Percentiles rank a stretch among this genome's conserved stretches.
Conservation (phyloP, 108 stramenopile species). For the Conticribra weissflogii region DNA sequence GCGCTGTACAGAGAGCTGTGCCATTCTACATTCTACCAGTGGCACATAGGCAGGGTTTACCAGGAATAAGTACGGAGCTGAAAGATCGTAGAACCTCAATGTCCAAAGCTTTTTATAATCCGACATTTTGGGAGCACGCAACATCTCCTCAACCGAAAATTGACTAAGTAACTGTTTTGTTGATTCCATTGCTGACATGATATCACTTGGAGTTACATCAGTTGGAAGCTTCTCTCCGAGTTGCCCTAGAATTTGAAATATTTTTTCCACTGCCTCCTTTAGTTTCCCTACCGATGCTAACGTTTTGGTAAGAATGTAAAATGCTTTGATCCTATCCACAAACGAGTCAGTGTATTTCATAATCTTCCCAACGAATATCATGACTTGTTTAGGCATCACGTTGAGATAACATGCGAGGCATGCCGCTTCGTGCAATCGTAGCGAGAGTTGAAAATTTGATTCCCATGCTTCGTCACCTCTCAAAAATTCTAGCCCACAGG, state of each 20-base stretch:
- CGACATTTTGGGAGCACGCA: not conserved
- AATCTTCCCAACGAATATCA: not conserved
- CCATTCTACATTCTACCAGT: not conserved
- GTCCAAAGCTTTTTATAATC: not conserved
- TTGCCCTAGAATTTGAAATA: not conserved
- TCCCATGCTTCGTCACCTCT: not conserved
- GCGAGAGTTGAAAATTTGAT: not conserved
- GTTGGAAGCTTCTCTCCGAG: not conserved
- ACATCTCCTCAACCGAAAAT: not conserved
- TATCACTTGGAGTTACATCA: not conserved
- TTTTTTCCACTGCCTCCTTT: not conserved
- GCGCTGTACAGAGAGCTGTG: not conserved
- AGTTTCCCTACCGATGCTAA: not conserved
- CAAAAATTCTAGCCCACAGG: not conserved
- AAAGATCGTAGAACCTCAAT: not conserved
- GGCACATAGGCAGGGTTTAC: not conserved
- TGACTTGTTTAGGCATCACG: not conserved
- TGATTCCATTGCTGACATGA: not conserved
- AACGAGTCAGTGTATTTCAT: not conserved
- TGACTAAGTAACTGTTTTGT: not conserved
- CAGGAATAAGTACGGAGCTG: not conserved
- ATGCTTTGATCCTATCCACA: not conserved
- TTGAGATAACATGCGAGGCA: constrained; percentile 3
- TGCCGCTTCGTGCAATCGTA: not conserved
- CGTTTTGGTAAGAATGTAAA: not conserved